These are phyloP conservation scores for Syzygium malaccense DNA, from an alignment of 441 rosid genomes.

Conservation along the genomic window DNA sequence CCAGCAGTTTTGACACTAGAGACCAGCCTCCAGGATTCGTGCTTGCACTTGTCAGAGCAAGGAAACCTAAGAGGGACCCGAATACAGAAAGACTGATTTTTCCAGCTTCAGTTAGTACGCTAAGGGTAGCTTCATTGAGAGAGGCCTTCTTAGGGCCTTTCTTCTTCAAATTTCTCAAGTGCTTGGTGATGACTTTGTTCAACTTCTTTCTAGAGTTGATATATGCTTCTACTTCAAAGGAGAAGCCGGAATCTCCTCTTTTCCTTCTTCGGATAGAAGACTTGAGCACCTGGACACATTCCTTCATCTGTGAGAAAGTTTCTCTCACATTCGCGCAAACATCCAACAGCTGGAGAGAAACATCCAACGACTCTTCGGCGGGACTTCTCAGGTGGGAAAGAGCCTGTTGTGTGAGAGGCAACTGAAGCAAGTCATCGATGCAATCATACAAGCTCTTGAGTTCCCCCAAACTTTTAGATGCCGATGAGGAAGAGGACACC, in stretches of 20 bases:
- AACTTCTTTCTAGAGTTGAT: conserved; percentile 7
- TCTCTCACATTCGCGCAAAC: conserved; percentile 9
- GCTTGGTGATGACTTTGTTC: conserved; percentile 6
- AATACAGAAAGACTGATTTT: conserved; percentile 2
- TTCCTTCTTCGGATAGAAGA: conserved; percentile 10
- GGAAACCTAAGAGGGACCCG: conserved; percentile 1
- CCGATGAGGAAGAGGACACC: conserved; percentile 8
- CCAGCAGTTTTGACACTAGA: conserved; percentile 9
- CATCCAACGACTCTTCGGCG: conserved; percentile 4
- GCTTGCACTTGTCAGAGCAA: conserved; percentile 8
- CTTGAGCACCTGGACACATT: conserved; percentile 5
- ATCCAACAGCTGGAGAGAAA: conserved; percentile 18
- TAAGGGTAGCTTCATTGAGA: not conserved
- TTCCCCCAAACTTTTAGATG: conserved; percentile 10
- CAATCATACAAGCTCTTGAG: conserved; percentile 5
- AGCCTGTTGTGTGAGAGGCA: not conserved
- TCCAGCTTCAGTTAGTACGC: conserved; percentile 5
- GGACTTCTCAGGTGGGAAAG: not conserved
- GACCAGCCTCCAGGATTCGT: not conserved
- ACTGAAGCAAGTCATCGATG: conserved; percentile 5
- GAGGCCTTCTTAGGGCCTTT: not conserved
- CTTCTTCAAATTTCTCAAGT: conserved; percentile 3
- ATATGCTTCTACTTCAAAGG: conserved; percentile 7
- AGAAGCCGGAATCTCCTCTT: not conserved
- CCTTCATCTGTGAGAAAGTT: conserved; percentile 10